Base-by-base conservation (phyloP, 1,284 basidiomycete species). In the Sparassis latifolia region DNA sequence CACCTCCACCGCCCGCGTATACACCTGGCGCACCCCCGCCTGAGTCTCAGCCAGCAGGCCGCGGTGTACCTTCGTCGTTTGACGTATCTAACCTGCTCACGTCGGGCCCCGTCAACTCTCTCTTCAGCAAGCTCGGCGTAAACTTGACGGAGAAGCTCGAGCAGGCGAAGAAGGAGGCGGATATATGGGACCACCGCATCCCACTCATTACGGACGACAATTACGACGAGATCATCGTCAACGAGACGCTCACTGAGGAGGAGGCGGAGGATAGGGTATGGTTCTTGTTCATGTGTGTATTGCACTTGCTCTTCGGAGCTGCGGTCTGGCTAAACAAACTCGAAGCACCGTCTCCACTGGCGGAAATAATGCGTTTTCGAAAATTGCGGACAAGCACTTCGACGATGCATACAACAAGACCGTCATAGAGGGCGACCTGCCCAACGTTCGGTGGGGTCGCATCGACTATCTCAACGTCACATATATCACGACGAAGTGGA, bases 391-490 rank as follows among this genome's bases (percentile, higher is more conserved):
- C 66, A 62, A 79, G 37, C 68, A 79, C 40, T 89, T 89, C 57
- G 88, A 91, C 58, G 69, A 72, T 5, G 77, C 86, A 2, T 89
- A 74, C 64, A 86, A 89, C 62, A 68, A 75, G 51, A 78, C 82
- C 2, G 52, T 78, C 40, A 64, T 79, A 20, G 76, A 74, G n/a
- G 75, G 73, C 6, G 87, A 87, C 63, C 69, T 89, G 30, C 79
- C 79, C 0, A 64, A 88, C 61, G 78, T 91, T 45, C 79, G 78
- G 48, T 91, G 84, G 77, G 88, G 79, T 45, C 80, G 89, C 52
- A 82, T 91, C 51, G 86, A 91, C 69, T 91, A 91, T 64, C 68
- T 89, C 56, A 82, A 86, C 54, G 89, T 90, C 54, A 91, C 89
- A 2, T 69, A 73, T 48, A 65, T 91, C 56, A 91, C 88, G 42